These are phyloP conservation scores for Metschnikowia lachancei DNA, from an alignment of 805 yeast species.

Conservation along the genomic window DNA sequence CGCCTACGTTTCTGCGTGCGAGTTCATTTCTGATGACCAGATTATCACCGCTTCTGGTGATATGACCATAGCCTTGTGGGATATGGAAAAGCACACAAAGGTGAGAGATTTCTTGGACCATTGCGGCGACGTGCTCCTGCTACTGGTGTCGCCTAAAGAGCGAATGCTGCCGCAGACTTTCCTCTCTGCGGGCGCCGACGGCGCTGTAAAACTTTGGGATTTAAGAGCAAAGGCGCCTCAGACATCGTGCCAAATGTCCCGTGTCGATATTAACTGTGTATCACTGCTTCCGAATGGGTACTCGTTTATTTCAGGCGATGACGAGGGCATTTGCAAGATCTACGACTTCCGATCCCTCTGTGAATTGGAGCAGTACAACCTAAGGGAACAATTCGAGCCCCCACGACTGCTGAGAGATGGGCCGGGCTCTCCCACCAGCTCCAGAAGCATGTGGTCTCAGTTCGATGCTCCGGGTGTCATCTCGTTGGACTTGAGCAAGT, in stretches of 20 bases:
- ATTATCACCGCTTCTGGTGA: constrained; percentile 79
- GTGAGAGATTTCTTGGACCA: constrained; percentile 60
- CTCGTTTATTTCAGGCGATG: constrained; percentile 72
- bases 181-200: constrained; percentile 67
- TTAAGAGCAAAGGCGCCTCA: constrained; percentile 39
- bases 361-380: constrained; percentile 51
- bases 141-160: constrained; percentile 25
- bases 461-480: constrained; percentile 67
- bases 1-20: constrained; percentile 75
- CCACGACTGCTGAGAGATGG: constrained; percentile 6
- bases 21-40: constrained; percentile 55
- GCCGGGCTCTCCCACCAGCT: constrained; percentile 11
- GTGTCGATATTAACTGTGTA: constrained; percentile 60
- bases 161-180: constrained; percentile 30
- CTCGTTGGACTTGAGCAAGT: constrained; percentile 66
- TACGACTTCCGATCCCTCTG: constrained; percentile 80
- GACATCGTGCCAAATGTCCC: constrained; percentile 53
- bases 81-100: constrained; percentile 57
- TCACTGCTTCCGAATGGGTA: constrained; percentile 68
- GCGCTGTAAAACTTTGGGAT: constrained; percentile 68
- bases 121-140: constrained; percentile 64
- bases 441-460: constrained; percentile 20
- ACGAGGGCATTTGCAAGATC: constrained; percentile 67
- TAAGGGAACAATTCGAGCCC: constrained; percentile 21
- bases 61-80: constrained; percentile 78